These are phyloP conservation scores for Pichia inconspicua DNA, from an alignment of 1,139 yeast species.

Conservation along the genomic window DNA sequence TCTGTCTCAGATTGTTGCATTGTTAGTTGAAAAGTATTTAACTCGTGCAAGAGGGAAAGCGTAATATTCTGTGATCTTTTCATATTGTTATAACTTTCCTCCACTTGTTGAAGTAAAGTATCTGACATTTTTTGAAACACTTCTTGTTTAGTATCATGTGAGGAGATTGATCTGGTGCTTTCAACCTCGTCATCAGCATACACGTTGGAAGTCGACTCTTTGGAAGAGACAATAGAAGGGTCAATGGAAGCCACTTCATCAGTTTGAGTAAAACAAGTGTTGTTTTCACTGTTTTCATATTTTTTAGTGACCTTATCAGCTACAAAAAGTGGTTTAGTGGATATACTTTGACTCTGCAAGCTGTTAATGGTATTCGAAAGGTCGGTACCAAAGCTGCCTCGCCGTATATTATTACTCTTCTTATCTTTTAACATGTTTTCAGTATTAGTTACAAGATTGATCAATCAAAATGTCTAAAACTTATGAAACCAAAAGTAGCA, in stretches of 20 bases:
- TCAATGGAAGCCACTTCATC: too few species aligned
- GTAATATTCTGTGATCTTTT: not conserved
- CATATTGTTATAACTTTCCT: not conserved
- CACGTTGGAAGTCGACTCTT: not conserved
- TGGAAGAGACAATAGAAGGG: not conserved
- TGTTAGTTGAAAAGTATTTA: not conserved
- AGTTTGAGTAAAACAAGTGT: too few species aligned
- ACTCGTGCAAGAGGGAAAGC: not conserved
- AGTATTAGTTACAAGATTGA: too few species aligned
- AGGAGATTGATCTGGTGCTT: not conserved
- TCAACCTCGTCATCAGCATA: not conserved
- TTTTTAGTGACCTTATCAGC: too few species aligned
- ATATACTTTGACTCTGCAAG: not conserved
- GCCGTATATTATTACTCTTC: not conserved
- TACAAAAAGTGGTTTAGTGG: not conserved
- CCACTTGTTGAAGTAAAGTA: not conserved
- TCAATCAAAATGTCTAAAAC: too few species aligned
- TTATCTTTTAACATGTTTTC: not conserved
- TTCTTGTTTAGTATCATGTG: not conserved
- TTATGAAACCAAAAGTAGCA: too few species aligned
- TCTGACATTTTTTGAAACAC: not conserved
- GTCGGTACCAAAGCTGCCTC: not conserved
- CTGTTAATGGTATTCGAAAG: not conserved
- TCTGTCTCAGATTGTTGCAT: not conserved
- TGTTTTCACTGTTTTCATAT: not conserved